Conservation (phyloP, 1,139 yeast genomes). For the Scheffersomyces titani region DNA sequence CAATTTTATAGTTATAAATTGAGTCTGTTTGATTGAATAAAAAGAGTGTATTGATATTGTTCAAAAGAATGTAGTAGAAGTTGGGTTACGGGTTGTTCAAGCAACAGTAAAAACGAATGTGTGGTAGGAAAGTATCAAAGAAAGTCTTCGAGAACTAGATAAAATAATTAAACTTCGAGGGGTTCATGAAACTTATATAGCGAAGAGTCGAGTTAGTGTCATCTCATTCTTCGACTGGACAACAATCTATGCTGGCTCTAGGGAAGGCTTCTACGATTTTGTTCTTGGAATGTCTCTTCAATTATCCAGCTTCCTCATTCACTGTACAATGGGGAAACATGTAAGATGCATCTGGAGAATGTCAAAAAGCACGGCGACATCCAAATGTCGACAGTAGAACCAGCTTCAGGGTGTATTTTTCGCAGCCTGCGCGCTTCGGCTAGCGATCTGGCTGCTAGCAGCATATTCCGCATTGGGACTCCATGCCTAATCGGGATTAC, state of each 20-base stretch:
- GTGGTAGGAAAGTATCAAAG: neutral
- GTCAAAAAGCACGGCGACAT: neutral
- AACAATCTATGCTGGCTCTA: neutral
- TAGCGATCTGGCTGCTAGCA: neutral
- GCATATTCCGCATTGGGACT: neutral
- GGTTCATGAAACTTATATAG: neutral
- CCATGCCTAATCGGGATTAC: neutral
- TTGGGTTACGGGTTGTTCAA: conserved; percentile 24
- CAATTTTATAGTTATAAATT: too few relatives aligned
- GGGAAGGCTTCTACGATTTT: neutral
- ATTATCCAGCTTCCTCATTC: neutral
- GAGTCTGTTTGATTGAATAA: too few relatives aligned
- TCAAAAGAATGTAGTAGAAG: conserved; percentile 11
- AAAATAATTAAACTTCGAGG: neutral
- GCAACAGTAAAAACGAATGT: neutral
- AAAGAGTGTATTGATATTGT: neutral
- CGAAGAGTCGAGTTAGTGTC: neutral
- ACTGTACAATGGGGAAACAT: neutral
- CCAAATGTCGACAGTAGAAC: neutral
- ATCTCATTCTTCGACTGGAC: neutral
- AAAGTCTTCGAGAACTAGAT: neutral
- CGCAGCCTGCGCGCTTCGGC: neutral
- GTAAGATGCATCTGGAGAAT: neutral
- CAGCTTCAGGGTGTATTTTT: neutral
- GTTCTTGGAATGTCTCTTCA: neutral